Evolutionary conservation across 2,329 filamentous ascomycete genomes (phyloP), one percentile per base, ranked within the genome.

Genomic region (Ophiocordyceps camponoti-saundersi): DNA sequence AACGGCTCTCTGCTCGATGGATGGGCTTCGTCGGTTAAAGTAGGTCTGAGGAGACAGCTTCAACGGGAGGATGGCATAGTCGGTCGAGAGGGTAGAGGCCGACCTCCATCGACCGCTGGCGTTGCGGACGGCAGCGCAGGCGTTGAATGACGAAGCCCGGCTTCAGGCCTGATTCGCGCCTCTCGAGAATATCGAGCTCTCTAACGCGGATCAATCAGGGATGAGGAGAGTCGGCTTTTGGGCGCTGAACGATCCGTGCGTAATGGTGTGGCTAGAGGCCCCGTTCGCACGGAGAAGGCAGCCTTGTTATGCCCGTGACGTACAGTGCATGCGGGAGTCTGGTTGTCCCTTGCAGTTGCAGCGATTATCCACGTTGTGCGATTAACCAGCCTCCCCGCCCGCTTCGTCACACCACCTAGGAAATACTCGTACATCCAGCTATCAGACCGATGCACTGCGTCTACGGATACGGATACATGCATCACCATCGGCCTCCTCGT

Each of bases 31-130:
- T 39, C 6, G 36, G 21, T 20, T 6, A 10, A 7, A 6, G 12
- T 13, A n/a, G 34, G 32, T 36, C 13, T 36, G 32, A 36, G 32
- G 32, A 36, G 32, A 36, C n/a, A 16, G 34, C 36, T 20, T 48
- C 56, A 58, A 58, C 53, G 53, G 49, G 52, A 52, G 49, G 51
- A 59, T 60, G 51, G 57, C 59, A 61, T 61, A 62, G 56, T 61
- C 55, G 53, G 46, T 46, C 52, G 47, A 49, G 46, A 52, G 6
- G 44, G 39, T 50, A n/a, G 49, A 55, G 53, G 48, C 50, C 50
- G 48, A 56, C 54, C 52, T 53, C 52, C 54, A 57, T 59, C 51
- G 54, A 55, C 50, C 7, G 44, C 32, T 29, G 41, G 23, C 30
- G 44, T 42, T 6, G 34, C 34, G 18, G 32, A 18, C 21, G 40